Conservation (phyloP, 768 basidiomycete species). For the Mycena chlorophos region DNA sequence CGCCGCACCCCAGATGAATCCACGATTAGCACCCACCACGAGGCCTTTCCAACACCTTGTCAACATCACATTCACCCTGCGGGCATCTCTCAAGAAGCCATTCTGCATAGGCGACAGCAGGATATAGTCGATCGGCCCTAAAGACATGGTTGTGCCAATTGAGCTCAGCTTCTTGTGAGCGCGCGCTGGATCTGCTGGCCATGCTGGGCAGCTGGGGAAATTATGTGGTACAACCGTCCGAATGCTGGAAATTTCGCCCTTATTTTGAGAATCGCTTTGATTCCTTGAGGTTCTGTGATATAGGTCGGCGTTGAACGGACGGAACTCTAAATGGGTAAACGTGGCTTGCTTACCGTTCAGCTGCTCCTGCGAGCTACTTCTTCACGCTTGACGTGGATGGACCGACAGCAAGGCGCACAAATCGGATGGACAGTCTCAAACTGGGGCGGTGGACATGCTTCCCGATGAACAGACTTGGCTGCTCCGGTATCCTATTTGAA, state of each 20-base stretch:
- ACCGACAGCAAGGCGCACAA: constrained; percentile 49
- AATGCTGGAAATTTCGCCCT: constrained; percentile 41
- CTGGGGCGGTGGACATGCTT: constrained; percentile 50
- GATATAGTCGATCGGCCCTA: constrained; percentile 62
- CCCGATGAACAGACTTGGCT: constrained; percentile 65
- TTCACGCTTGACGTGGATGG: constrained; percentile 51
- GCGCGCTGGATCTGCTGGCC: constrained; percentile 47
- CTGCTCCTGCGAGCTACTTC: constrained; percentile 34
- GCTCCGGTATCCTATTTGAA: constrained; percentile 55
- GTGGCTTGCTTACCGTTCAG: constrained; percentile 34
- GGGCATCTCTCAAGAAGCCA: constrained; percentile 47
- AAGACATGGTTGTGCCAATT: constrained; percentile 62
- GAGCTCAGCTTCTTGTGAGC: constrained; percentile 46
- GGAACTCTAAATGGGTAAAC: neutral
- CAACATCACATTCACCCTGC: constrained; percentile 56
- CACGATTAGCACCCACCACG: constrained; percentile 46
- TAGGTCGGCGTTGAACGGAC: neutral
- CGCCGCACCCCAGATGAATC: constrained; percentile 39
- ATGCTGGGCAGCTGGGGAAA: constrained; percentile 72
- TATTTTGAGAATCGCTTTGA: constrained; percentile 46
- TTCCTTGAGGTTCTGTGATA: constrained; percentile 58
- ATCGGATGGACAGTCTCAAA: constrained; percentile 50
- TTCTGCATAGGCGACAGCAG: constrained; percentile 55
- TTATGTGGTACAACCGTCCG: constrained; percentile 49
- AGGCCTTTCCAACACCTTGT: constrained; percentile 49